A percentile compares a stretch with the other conserved stretches of the same genome.
phyloP scores from a whole-genome alignment of 2,329 filamentous ascomycete species.

The Macrophomina tecta region DNA sequence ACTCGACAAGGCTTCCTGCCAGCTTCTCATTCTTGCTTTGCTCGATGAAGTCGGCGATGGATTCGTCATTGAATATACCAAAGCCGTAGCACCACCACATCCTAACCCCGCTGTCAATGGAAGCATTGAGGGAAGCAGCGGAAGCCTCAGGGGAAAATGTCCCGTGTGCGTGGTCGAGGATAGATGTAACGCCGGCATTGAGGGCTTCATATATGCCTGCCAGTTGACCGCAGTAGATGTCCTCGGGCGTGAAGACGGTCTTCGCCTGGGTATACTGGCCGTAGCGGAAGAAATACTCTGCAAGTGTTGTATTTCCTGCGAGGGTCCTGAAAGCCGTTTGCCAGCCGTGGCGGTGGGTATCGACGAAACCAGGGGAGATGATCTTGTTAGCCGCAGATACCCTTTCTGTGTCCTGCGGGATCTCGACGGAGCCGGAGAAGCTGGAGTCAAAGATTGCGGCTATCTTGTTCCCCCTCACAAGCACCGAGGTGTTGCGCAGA shows the following conservation, averaged over 20 bases:
- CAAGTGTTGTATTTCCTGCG: slow-evolving; percentile 54
- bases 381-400: slow-evolving; percentile 58
- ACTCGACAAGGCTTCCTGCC: not conserved
- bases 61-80: slow-evolving; percentile 37
- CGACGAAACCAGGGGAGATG: slow-evolving; percentile 61
- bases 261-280: slow-evolving; percentile 14
- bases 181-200: slow-evolving; percentile 60
- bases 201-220: slow-evolving; percentile 56
- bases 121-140: slow-evolving; percentile 54
- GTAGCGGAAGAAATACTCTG: slow-evolving; percentile 28
- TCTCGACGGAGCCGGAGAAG: slow-evolving; percentile 26
- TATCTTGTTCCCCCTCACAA: slow-evolving; percentile 50
- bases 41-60: slow-evolving; percentile 18
- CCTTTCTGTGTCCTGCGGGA: slow-evolving; percentile 45
- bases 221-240: slow-evolving; percentile 35
- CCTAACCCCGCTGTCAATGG: slow-evolving; percentile 56
- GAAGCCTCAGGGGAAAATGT: slow-evolving; percentile 53
- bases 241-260: slow-evolving; percentile 31
- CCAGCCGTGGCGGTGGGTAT: slow-evolving; percentile 59
- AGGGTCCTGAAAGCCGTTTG: slow-evolving; percentile 62
- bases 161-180: slow-evolving; percentile 58
- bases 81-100: slow-evolving; percentile 50
- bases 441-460: slow-evolving; percentile 38
- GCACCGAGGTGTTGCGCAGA: slow-evolving; percentile 49
- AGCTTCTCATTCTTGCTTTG: not conserved